A percentile compares a stretch with the other conserved stretches of the same genome.
These are phyloP conservation scores for Ajuga chamaepitys DNA, from an alignment of 257 asterid genomes.

Conservation along the genomic window DNA sequence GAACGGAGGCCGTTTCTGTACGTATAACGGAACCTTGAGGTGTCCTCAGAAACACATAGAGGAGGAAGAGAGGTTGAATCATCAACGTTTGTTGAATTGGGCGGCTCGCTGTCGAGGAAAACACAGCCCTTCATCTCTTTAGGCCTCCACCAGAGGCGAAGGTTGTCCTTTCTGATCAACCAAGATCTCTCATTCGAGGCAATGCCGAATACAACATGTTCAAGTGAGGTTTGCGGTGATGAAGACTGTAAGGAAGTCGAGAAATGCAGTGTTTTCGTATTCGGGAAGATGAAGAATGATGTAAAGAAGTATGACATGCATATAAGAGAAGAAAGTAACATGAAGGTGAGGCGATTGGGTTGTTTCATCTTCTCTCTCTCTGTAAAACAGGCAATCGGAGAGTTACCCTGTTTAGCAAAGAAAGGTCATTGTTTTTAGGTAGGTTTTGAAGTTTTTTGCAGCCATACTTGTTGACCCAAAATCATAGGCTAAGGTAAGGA, in stretches of 20 bases:
- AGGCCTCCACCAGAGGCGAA: conserved; percentile 74
- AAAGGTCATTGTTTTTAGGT: not conserved
- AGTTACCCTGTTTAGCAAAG: not conserved
- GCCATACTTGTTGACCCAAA: conserved; percentile 21
- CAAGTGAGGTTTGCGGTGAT: conserved; percentile 38
- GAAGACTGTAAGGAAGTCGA: conserved; percentile 20
- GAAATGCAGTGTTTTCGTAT: conserved; percentile 6
- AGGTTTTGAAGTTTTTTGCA: conserved; percentile 13
- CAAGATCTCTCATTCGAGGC: conserved; percentile 57
- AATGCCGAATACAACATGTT: conserved; percentile 70
- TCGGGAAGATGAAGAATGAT: conserved; percentile 23
- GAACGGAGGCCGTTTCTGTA: conserved; percentile 54
- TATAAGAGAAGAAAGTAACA: conserved; percentile 22
- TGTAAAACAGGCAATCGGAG: not conserved
- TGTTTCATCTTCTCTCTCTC: not conserved
- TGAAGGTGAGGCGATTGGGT: conserved; percentile 22
- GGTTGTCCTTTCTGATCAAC: conserved; percentile 43
- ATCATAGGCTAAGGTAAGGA: not conserved
- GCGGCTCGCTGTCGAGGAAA: conserved; percentile 45
- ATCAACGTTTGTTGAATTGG: conserved; percentile 16
- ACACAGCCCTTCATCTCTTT: conserved; percentile 63
- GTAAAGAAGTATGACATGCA: conserved; percentile 25
- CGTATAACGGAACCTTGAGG: conserved; percentile 58
- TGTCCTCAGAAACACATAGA: conserved; percentile 52
- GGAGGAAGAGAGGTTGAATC: conserved; percentile 39